Conservation (phyloP, 257 asterid genomes). For the Cordia subcordata region DNA sequence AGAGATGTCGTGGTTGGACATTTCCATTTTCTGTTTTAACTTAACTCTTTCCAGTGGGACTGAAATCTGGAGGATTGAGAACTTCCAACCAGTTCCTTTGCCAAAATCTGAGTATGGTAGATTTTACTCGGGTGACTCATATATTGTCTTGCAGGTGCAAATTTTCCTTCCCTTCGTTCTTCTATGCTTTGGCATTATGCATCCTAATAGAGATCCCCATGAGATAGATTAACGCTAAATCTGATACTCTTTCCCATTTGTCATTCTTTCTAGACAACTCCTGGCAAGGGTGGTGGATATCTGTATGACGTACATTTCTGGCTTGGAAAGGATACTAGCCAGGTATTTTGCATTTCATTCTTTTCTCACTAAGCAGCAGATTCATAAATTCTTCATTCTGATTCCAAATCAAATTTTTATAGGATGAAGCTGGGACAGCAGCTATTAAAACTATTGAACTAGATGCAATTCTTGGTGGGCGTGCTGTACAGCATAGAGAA, state of each 20-base stretch:
- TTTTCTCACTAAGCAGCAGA: constrained; percentile 2
- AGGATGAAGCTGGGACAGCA: constrained; percentile 99
- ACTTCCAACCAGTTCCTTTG: constrained; percentile 85
- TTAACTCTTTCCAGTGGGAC: constrained; percentile 63
- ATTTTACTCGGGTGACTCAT: constrained; percentile 92
- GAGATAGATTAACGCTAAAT: background rate
- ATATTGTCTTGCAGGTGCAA: constrained; percentile 77
- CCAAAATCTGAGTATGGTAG: constrained; percentile 85
- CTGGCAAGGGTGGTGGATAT: constrained; percentile 95
- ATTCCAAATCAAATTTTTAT: background rate
- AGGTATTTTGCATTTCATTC: constrained; percentile 43
- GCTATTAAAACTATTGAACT: constrained; percentile 96
- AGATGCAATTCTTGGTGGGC: constrained; percentile 94
- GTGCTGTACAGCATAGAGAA: constrained; percentile 97
- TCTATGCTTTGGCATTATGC: background rate
- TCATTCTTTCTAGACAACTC: constrained; percentile 54
- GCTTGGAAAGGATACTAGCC: constrained; percentile 98
- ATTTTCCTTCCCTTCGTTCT: background rate
- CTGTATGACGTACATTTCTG: constrained; percentile 91
- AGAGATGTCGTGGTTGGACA: constrained; percentile 4
- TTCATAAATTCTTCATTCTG: background rate
- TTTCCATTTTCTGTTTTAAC: constrained; percentile 24
- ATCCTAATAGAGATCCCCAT: background rate
- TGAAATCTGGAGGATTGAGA: constrained; percentile 95
- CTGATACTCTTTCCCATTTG: background rate